Conservation (phyloP, 257 asterid species). For the Leonotis leonurus region DNA sequence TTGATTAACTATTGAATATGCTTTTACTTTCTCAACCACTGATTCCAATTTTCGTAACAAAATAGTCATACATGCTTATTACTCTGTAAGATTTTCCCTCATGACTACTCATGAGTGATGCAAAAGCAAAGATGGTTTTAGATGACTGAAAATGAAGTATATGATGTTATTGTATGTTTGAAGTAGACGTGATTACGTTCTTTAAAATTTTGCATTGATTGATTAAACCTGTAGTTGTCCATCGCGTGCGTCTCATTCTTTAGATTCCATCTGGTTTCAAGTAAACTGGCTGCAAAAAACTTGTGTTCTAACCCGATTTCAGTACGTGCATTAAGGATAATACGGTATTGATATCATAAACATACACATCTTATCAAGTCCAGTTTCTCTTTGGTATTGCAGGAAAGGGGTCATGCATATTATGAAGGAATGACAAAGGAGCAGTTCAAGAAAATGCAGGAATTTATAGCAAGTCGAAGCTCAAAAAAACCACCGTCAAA, state of each 20-base stretch:
- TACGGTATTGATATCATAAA: not conserved
- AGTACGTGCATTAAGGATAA: not conserved
- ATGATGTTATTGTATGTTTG: no score
- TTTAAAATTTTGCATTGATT: not conserved
- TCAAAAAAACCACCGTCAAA: constrained; percentile 61
- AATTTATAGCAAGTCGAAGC: constrained; percentile 66
- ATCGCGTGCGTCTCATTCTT: no score
- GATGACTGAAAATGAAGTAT: no score
- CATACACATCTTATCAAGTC: not conserved
- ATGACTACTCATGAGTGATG: not conserved
- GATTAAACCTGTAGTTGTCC: not conserved
- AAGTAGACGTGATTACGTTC: not conserved
- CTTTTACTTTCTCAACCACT: not conserved
- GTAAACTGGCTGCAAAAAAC: not conserved
- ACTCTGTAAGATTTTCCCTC: not conserved
- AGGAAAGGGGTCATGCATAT: constrained; percentile 86
- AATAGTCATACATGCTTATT: no score
- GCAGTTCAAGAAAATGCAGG: constrained; percentile 91
- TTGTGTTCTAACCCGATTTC: not conserved
- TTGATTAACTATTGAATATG: not conserved
- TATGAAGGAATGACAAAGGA: constrained; percentile 82
- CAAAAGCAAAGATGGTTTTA: not conserved
- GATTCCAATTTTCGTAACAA: not conserved
- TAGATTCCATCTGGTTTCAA: not conserved
- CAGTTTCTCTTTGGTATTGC: constrained; percentile 13